Base-by-base conservation (phyloP, 495 filamentous ascomycete genomes). In the Aspergillus saccharolyticus region DNA sequence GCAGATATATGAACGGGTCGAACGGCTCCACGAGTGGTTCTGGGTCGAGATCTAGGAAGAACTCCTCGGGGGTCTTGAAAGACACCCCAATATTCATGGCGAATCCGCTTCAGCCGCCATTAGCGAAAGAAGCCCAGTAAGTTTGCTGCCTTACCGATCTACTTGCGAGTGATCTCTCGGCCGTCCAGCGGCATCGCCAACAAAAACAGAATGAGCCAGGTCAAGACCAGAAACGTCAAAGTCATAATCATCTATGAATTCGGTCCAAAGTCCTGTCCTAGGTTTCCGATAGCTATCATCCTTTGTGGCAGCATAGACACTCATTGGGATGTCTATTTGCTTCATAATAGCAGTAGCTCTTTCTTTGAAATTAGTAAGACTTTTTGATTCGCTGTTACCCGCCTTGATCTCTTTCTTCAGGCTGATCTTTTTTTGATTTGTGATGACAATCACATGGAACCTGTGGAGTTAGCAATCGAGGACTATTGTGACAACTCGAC, bases 51-150 rank as follows among this genome's bases (percentile, higher is more conserved):
- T 79, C 77, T 16, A 94, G 78, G 64, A 96, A 97, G 74, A 86
- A 95, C 64, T 96, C 92, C 63, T 97, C 95, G 0, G 94, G 93
- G 0, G 91, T 96, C 53, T 84, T 73, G 68, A 91, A 99, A 17
- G 76, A 63, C 59, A 97, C 85, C 0, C 86, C 86, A 4, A 90
- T 74, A 66, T 97, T 97, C 10, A 82, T 73, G 20, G 95, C 91
- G 56, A 96, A 87, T 54, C 95, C 86, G 22, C 68, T 48, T 1
- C 5, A 22, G 42, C 24, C 21, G 20, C 24, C 24, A n/a, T 55
- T 20, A 44, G 44, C 44, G 44, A 20, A 24, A 10, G 1, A 39
- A 22, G 33, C 20, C 7, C 30, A n/a, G 15, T 20, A 1, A 0
- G 28, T 30, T 17, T 25, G 12, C 53, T 39, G 42, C 42, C 62